Conservation (phyloP, 2,329 filamentous ascomycete species). For the Cytospora piceae region DNA sequence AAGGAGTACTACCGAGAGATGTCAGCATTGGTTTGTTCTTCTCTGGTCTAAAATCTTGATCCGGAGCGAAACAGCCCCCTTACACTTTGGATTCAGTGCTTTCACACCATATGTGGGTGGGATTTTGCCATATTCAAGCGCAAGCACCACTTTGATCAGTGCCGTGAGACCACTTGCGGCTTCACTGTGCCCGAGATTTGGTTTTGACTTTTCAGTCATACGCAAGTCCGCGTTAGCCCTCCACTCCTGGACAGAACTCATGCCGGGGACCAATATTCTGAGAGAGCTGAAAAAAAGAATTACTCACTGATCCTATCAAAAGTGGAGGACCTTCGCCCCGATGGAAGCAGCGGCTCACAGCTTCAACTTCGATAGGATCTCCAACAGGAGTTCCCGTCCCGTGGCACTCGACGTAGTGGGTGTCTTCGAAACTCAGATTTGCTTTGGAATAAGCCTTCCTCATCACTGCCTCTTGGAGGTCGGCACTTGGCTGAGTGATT, state of each 20-base stretch:
- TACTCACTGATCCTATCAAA: slow-evolving; percentile 39
- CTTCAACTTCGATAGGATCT: slow-evolving; percentile 10
- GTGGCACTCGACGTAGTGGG: slow-evolving; percentile 11
- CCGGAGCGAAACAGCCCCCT: too few relatives aligned
- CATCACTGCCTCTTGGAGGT: too few relatives aligned
- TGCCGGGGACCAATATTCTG: too few relatives aligned
- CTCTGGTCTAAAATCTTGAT: too few relatives aligned
- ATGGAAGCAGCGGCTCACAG: slow-evolving; percentile 36
- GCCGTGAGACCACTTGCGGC: slow-evolving; percentile 35
- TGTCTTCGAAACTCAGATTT: too few relatives aligned
- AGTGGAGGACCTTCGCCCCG: slow-evolving; percentile 36
- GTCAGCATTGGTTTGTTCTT: too few relatives aligned
- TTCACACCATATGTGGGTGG: slow-evolving; percentile 34
- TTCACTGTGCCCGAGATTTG: slow-evolving; percentile 37
- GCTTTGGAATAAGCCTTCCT: too few relatives aligned
- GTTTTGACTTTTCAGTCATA: too few relatives aligned
- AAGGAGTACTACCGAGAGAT: neutral
- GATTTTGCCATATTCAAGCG: slow-evolving; percentile 39
- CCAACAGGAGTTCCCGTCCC: slow-evolving; percentile 4
- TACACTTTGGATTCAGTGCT: slow-evolving; percentile 25
- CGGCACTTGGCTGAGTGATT: too few relatives aligned
- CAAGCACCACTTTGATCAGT: slow-evolving; percentile 39
- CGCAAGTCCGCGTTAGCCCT: too few relatives aligned
- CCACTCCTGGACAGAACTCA: too few relatives aligned
- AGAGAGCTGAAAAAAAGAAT: too few relatives aligned